A percentile compares a stretch with the other conserved stretches of the same genome.
Conservation (phyloP, 352 stramenopile genomes). For the Phytopythium chamaehyphon region DNA sequence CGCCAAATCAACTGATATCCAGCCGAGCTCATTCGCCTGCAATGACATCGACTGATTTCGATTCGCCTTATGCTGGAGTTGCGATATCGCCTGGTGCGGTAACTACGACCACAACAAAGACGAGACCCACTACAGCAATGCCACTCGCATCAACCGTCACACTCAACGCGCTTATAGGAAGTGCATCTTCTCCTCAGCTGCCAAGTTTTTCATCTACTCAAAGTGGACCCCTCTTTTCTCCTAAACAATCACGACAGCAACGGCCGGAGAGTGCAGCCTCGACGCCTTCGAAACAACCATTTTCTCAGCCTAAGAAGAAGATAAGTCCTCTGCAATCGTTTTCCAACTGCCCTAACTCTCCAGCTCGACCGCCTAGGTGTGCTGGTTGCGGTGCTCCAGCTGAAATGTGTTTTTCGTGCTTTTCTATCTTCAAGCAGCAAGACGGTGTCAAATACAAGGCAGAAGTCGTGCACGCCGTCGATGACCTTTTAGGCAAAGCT, state of each 20-base stretch:
- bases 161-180: constrained; percentile 24
- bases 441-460: constrained; percentile 64
- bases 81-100: neutral
- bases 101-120: constrained; percentile 9
- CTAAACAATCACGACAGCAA: neutral
- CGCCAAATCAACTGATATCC: neutral
- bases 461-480: constrained; percentile 53
- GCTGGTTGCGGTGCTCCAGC: constrained; percentile 54
- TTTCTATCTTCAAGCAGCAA: constrained; percentile 56
- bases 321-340: constrained; percentile 6
- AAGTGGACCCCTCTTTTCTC: no score
- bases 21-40: neutral
- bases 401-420: constrained; percentile 69
- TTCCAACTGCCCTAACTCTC: neutral
- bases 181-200: neutral
- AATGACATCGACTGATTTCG: neutral
- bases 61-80: no score
- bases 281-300: constrained; percentile 5
- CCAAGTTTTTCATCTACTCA: neutral
- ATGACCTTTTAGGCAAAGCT: constrained; percentile 59
- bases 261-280: constrained; percentile 6
- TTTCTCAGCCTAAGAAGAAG: constrained; percentile 5
- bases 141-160: constrained; percentile 21
- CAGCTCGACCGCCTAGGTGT: constrained; percentile 30
- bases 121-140: constrained; percentile 28